Base-by-base conservation (phyloP, 1,284 basidiomycete species). In the Apiotrichum laibachii region DNA sequence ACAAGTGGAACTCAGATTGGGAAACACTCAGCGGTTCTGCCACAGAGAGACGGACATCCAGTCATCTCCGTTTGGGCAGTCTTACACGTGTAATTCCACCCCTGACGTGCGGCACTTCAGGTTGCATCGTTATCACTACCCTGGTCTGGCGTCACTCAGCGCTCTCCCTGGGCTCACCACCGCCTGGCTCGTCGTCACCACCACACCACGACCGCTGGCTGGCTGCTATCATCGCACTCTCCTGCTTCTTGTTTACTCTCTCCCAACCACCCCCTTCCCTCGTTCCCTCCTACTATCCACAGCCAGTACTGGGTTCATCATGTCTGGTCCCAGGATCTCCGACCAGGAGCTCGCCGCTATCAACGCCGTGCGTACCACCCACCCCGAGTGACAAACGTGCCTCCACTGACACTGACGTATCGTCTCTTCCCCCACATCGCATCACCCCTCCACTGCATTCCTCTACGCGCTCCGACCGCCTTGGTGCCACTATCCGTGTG, bases 301-400 rank as follows among this genome's bases (percentile, higher is more conserved):
- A 26, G 21, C 13, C 48, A 46, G 35, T 33, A 40, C 44, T 31
- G 26, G 26, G 26, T 31, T 31, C 33, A 26, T 18, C 26, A 61
- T 59, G 56, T 50, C 57, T 40, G 58, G 71, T 60, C 75, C 79
- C 42, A 72, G 73, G 39, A 75, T 81, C 64, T 77, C 74, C 56
- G 79, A 81, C 67, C 67, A 72, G 59, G 80, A 82, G 73, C 76
- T 80, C 49, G 79, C 77, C 47, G 68, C 78, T 57, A 78, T 80
- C 68, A 78, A 77, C 55, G 69, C 67, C 1, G 70, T 76, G 70
- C 68, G 72, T 73, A 62, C 26, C 26, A 31, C 26, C 26, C 26
- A 7, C 42, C 59, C 59, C 44, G 56, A 62, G 47, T 67, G 61
- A 43, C 34, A 19, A 19, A 50, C 49, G 35, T 50, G 35, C 39